These are phyloP conservation scores for Dactylellina sp. DNA, from an alignment of 2,329 filamentous ascomycete species.

Conservation along the genomic window DNA sequence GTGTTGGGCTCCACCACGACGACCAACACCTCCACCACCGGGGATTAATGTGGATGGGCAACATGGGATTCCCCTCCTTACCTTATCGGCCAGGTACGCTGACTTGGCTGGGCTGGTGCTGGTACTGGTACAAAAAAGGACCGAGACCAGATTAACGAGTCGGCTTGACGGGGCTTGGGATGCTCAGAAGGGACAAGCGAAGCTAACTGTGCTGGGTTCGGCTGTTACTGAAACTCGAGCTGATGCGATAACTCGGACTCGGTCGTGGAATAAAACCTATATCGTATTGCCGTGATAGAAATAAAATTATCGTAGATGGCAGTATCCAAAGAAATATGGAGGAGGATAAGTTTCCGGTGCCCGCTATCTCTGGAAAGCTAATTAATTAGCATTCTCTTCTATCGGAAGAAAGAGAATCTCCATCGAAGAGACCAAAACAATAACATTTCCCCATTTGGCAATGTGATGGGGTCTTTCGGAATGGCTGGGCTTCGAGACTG, in stretches of 20 bases:
- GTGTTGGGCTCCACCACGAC: conserved; percentile 17
- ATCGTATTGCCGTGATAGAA: neutral
- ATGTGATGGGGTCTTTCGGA: conserved; percentile 54
- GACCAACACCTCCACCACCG: too few relatives aligned
- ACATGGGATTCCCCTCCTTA: conserved; percentile 27
- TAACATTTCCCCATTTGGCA: conserved; percentile 56
- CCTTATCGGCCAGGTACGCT: conserved; percentile 38
- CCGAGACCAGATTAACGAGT: neutral
- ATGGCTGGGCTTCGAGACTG: conserved; percentile 32
- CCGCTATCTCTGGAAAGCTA: conserved; percentile 20
- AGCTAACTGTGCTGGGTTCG: neutral
- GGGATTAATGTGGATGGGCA: neutral
- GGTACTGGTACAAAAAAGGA: conserved; percentile 1
- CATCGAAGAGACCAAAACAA: conserved; percentile 52
- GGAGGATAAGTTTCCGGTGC: conserved; percentile 27
- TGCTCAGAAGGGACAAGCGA: conserved; percentile 8
- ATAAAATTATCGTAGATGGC: neutral
- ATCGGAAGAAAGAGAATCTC: conserved; percentile 3
- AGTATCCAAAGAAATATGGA: conserved; percentile 19
- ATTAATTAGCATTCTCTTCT: neutral
- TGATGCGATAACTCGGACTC: conserved; percentile 1
- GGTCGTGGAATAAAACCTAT: neutral
- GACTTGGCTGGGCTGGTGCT: too few relatives aligned
- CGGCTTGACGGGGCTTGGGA: conserved; percentile 1
- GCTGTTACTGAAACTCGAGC: neutral